phyloP scores from a whole-genome alignment of 2,329 filamentous ascomycete species.

The Albifimbria verrucaria region DNA sequence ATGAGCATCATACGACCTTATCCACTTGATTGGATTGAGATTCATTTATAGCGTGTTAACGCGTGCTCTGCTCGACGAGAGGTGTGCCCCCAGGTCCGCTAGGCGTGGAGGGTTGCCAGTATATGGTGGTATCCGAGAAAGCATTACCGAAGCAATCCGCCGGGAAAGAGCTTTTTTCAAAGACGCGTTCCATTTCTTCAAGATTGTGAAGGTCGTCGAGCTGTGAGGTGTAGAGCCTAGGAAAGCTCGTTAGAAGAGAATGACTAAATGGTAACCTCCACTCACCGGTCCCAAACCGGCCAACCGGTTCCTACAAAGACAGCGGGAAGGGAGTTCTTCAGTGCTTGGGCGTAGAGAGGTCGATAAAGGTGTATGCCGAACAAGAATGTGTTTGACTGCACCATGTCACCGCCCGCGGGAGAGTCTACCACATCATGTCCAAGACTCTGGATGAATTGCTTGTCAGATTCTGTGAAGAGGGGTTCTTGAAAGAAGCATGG shows the following conservation, averaged over 20 bases:
- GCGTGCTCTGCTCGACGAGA: no score
- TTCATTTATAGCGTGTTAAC: no score
- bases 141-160: slow-evolving; percentile 14
- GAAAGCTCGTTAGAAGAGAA: not conserved
- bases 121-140: slow-evolving; percentile 23
- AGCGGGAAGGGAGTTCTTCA: slow-evolving; percentile 43
- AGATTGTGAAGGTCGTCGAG: slow-evolving; percentile 16
- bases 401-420: slow-evolving; percentile 48
- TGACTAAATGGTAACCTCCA: slow-evolving; percentile 1
- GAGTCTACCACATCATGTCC: slow-evolving; percentile 50
- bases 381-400: slow-evolving; percentile 49
- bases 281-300: slow-evolving; percentile 49
- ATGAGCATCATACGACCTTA: no score
- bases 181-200: slow-evolving; percentile 17
- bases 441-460: slow-evolving; percentile 49
- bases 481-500: slow-evolving; percentile 53
- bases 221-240: slow-evolving; percentile 4
- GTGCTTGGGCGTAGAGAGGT: slow-evolving; percentile 48
- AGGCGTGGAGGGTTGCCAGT: slow-evolving; percentile 14
- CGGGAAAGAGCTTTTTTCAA: slow-evolving; percentile 15
- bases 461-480: slow-evolving; percentile 45
- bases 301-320: slow-evolving; percentile 57
- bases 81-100: no score
- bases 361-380: slow-evolving; percentile 62
- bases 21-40: no score